Conservation (phyloP, 129 eudicot genomes). For the Scalesia atractyloides region DNA sequence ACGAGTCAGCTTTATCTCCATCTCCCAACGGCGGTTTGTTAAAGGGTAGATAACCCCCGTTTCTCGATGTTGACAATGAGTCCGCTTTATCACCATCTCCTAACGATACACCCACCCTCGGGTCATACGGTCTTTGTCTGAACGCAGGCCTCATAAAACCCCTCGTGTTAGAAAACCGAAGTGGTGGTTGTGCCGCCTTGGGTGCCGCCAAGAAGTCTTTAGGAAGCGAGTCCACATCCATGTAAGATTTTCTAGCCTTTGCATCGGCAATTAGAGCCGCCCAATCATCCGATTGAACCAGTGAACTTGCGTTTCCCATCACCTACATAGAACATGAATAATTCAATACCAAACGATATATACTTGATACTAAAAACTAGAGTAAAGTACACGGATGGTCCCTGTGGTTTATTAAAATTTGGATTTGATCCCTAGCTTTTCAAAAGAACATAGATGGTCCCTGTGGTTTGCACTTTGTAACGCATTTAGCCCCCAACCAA, state of each 20-base stretch:
- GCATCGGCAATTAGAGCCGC: slow-evolving; percentile 89
- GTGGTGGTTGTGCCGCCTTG: slow-evolving; percentile 29
- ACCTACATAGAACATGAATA: slow-evolving; percentile 47
- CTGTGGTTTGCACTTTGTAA: no score
- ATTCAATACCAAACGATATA: neutral
- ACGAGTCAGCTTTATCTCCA: neutral
- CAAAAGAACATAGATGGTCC: no score
- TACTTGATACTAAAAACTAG: no score
- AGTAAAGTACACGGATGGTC: no score
- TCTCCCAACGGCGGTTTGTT: slow-evolving; percentile 42
- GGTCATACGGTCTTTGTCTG: slow-evolving; percentile 58
- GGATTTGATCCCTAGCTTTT: no score
- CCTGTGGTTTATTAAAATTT: no score
- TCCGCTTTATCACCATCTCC: slow-evolving; percentile 66
- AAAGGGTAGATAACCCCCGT: slow-evolving; percentile 47
- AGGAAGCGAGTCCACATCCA: slow-evolving; percentile 91
- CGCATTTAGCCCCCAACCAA: no score
- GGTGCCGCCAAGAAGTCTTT: slow-evolving; percentile 70
- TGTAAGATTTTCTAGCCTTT: slow-evolving; percentile 69
- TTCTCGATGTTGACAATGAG: slow-evolving; percentile 38
- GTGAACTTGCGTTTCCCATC: slow-evolving; percentile 93
- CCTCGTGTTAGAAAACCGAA: slow-evolving; percentile 51
- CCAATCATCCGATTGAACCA: slow-evolving; percentile 90
- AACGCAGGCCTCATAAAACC: slow-evolving; percentile 51
- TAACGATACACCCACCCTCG: slow-evolving; percentile 47